Conservation (phyloP, 1,139 yeast genomes). For the Taphrina flavorubra region DNA sequence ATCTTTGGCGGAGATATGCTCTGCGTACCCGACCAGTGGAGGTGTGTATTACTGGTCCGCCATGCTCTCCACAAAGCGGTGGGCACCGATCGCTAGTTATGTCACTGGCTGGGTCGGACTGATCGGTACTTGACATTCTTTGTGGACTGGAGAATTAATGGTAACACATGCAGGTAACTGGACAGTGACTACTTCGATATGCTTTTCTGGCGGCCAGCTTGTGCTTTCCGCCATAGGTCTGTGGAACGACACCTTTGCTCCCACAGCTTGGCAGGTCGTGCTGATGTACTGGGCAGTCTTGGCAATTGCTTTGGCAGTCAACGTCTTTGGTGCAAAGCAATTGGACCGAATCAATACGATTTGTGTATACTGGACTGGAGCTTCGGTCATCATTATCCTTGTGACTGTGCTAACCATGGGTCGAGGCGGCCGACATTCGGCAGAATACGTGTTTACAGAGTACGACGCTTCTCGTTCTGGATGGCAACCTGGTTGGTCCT, state of each 20-base stretch:
- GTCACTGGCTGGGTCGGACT: constrained; percentile 41
- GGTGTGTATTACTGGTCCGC: constrained; percentile 65
- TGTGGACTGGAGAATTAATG: neutral
- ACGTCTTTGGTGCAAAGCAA: constrained; percentile 30
- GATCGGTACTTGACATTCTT: constrained; percentile 11
- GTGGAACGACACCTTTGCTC: constrained; percentile 37
- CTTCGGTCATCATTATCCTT: constrained; percentile 37
- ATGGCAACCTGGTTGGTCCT: constrained; percentile 41
- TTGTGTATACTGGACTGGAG: constrained; percentile 40
- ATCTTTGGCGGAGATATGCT: constrained; percentile 37
- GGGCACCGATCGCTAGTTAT: constrained; percentile 33
- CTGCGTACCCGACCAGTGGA: constrained; percentile 65
- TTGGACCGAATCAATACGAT: constrained; percentile 33
- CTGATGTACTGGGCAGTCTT: constrained; percentile 40
- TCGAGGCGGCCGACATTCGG: constrained; percentile 31
- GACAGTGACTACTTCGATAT: constrained; percentile 38
- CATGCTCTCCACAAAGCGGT: constrained; percentile 59
- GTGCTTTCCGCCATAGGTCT: constrained; percentile 34
- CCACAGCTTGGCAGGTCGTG: constrained; percentile 35
- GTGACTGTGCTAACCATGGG: constrained; percentile 31
- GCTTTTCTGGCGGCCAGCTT: constrained; percentile 39
- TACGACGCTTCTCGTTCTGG: constrained; percentile 36
- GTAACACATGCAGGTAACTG: constrained; percentile 12
- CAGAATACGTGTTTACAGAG: constrained; percentile 31
- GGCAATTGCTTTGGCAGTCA: constrained; percentile 37